Percentiles rank a stretch among this genome's conserved stretches.
Evolutionary conservation across 2,329 filamentous ascomycete genomes (phyloP).

Genomic region (Venturiaceae sp.): DNA sequence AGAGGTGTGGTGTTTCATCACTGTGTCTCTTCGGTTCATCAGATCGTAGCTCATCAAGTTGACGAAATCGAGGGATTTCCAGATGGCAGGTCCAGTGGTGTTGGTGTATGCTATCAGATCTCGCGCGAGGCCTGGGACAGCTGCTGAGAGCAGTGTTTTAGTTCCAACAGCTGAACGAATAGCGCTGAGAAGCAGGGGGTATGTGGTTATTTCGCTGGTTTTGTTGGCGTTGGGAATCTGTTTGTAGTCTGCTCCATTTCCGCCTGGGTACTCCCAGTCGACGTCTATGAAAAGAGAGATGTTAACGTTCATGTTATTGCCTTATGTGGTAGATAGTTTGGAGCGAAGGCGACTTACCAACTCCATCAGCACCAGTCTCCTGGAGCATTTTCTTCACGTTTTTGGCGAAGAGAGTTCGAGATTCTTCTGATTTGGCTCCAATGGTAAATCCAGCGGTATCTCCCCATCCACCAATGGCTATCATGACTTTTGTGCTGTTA

Average conservation of each 20-base stretch:
- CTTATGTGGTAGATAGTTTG: too few relatives aligned
- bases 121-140: constrained; percentile 50
- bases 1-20: constrained; percentile 57
- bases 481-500: constrained; percentile 50
- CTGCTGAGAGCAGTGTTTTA: constrained; percentile 54
- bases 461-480: constrained; percentile 69
- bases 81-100: constrained; percentile 48
- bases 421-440: constrained; percentile 42
- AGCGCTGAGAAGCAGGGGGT: constrained; percentile 49
- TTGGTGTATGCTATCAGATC: constrained; percentile 62
- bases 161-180: constrained; percentile 49
- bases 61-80: constrained; percentile 52
- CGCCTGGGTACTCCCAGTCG: constrained; percentile 56
- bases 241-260: constrained; percentile 63
- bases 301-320: background rate
- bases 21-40: constrained; percentile 57
- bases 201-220: constrained; percentile 50
- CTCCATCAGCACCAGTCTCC: constrained; percentile 54
- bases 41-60: constrained; percentile 67
- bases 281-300: constrained; percentile 37
- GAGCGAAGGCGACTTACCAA: constrained; percentile 33
- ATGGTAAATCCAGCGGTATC: constrained; percentile 53
- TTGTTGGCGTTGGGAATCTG: constrained; percentile 49
- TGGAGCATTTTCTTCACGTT: constrained; percentile 57
- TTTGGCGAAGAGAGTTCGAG: constrained; percentile 49